Conservation (phyloP, 2,329 filamentous ascomycete genomes). For the Calonectria fujianensis region DNA sequence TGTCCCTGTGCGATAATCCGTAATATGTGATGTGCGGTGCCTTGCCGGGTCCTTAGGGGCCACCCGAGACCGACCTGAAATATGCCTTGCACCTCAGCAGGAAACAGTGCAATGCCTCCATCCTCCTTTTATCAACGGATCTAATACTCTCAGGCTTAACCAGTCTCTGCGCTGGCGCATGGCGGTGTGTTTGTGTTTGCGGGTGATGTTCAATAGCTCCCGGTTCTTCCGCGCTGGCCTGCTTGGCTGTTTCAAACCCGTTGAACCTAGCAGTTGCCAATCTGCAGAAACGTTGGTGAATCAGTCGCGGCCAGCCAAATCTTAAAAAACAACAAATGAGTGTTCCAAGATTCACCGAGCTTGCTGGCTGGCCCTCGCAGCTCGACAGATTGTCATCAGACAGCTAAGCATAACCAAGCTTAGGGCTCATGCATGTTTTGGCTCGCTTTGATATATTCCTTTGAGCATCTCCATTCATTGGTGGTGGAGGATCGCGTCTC, state of each 20-base stretch:
- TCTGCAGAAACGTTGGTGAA: neutral
- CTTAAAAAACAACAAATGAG: neutral
- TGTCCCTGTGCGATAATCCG: neutral
- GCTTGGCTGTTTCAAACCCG: constrained; percentile 10
- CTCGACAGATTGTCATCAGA: neutral
- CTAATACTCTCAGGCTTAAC: neutral
- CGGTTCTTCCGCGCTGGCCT: neutral
- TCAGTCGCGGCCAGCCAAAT: neutral
- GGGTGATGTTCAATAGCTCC: neutral
- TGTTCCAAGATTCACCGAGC: neutral
- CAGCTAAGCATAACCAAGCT: neutral
- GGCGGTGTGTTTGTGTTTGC: neutral
- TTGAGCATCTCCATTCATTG: neutral
- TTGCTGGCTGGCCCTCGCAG: neutral
- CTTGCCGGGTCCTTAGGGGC: neutral
- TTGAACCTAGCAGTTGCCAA: neutral
- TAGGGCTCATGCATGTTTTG: neutral
- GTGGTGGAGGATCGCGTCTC: neutral
- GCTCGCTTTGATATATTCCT: neutral
- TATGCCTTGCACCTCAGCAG: neutral
- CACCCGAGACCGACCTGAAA: neutral
- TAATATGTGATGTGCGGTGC: neutral
- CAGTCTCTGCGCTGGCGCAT: neutral
- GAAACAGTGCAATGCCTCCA: neutral
- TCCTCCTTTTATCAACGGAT: too few species aligned